Evolutionary conservation across 371 early-diverging fungal species (phyloP).

Genomic region (Mucor irregularis): DNA sequence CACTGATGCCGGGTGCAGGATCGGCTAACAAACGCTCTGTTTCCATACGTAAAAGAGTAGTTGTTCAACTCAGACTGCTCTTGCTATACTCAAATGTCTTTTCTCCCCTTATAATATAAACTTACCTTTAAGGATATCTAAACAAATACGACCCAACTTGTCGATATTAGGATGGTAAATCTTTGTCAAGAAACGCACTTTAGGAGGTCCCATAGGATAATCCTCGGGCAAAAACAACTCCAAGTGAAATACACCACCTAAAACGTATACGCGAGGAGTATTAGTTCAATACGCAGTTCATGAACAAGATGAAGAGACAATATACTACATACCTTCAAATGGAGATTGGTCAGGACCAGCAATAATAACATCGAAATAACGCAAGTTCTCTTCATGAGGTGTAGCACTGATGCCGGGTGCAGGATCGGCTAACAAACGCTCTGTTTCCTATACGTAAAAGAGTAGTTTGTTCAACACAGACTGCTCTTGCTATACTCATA

Average conservation of each 20-base stretch:
- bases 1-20: constrained; percentile 96
- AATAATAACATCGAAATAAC: constrained; percentile 98
- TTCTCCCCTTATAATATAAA: too few species aligned
- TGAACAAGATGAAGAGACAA: background rate
- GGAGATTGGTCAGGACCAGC: constrained; percentile 96
- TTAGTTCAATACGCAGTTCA: background rate
- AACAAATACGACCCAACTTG: constrained; percentile 97
- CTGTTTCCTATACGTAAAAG: constrained; percentile 98
- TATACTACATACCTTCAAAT: constrained; percentile 82
- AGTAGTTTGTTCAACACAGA: too few species aligned
- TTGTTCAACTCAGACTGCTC: background rate
- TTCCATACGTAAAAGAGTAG: constrained; percentile 63
- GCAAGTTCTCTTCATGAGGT: constrained; percentile 85
- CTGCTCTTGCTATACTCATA: too few species aligned
- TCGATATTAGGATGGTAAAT: constrained; percentile 99
- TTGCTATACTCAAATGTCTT: too few species aligned
- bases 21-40: constrained; percentile 92
- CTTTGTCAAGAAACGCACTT: constrained; percentile 96
- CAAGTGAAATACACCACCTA: constrained; percentile 95
- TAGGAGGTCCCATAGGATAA: constrained; percentile 99
- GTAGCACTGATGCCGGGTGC: constrained; percentile 93
- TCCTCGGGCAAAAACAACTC: constrained; percentile 97
- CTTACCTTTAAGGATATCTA: constrained; percentile 97
- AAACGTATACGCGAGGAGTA: background rate
- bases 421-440: constrained; percentile 91